Percentiles rank a stretch among this genome's conserved stretches.
Conservation (phyloP, 202 grass and related monocot genomes). For the Digitaria exilis region DNA sequence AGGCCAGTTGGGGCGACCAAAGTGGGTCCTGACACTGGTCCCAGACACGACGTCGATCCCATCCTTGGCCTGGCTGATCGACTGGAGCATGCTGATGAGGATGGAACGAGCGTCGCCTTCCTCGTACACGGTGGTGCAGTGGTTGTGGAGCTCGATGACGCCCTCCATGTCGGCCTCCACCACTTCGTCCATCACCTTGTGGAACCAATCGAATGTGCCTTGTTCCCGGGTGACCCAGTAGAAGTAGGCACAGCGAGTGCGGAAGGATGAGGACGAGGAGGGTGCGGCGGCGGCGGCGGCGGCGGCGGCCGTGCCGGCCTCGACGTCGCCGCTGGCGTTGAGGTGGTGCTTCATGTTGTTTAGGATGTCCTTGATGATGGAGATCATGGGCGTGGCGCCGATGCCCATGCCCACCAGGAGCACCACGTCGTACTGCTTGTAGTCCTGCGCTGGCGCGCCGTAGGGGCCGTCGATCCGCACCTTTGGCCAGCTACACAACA, state of each 20-base stretch:
- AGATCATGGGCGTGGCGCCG: conserved; percentile 88
- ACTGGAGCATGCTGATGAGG: conserved; percentile 79
- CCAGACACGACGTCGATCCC: conserved; percentile 71
- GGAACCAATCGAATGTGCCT: conserved; percentile 87
- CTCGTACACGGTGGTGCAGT: conserved; percentile 90
- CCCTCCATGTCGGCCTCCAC: conserved; percentile 69
- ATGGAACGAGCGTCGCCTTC: conserved; percentile 80
- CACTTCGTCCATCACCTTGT: conserved; percentile 84
- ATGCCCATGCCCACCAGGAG: conserved; percentile 82
- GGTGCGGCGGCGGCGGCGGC: too few relatives aligned
- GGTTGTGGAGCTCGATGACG: conserved; percentile 83
- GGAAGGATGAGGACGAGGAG: too few relatives aligned
- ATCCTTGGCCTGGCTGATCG: conserved; percentile 67
- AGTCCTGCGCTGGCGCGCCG: conserved; percentile 84
- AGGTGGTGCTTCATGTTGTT: conserved; percentile 64
- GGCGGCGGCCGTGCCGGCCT: background rate
- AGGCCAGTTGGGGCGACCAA: conserved; percentile 62
- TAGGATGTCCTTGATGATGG: conserved; percentile 89
- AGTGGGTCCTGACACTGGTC: conserved; percentile 57
- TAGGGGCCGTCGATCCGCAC: conserved; percentile 85
- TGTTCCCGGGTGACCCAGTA: conserved; percentile 90
- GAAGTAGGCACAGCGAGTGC: conserved; percentile 77
- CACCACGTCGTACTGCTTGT: conserved; percentile 76
- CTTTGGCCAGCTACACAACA: too few relatives aligned
- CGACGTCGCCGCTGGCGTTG: conserved; percentile 35